phyloP scores from a whole-genome alignment of 2,329 filamentous ascomycete species.

The Calycina marina region DNA sequence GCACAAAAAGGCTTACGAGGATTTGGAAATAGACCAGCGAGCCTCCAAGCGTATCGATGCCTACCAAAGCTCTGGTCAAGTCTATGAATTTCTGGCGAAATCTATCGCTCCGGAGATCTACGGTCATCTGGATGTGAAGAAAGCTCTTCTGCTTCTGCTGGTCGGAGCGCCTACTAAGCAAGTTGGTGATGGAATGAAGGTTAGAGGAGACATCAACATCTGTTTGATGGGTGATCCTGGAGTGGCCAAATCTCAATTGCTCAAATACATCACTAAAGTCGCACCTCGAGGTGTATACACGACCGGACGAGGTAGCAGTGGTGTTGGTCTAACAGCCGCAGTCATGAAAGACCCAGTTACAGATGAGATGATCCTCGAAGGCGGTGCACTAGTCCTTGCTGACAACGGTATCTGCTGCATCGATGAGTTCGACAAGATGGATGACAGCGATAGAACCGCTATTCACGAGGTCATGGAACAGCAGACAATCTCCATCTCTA shows the following conservation, averaged over 20 bases:
- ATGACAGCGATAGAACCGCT: constrained; percentile 91
- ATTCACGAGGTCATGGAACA: constrained; percentile 99
- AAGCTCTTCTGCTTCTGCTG: constrained; percentile 84
- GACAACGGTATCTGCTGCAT: constrained; percentile 97
- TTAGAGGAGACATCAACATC: constrained; percentile 96
- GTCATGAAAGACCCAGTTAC: constrained; percentile 71
- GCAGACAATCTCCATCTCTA: constrained; percentile 97
- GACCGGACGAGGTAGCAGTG: constrained; percentile 67
- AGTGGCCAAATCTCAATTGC: constrained; percentile 95
- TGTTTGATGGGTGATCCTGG: constrained; percentile 98
- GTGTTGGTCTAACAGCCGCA: constrained; percentile 68
- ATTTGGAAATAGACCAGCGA: constrained; percentile 69
- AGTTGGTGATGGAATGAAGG: constrained; percentile 96
- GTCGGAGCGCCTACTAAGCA: constrained; percentile 94
- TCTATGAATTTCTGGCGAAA: constrained; percentile 90
- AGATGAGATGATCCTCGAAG: constrained; percentile 66
- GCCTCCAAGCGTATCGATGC: constrained; percentile 75
- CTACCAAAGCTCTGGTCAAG: constrained; percentile 70
- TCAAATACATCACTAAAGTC: constrained; percentile 98
- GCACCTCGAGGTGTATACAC: constrained; percentile 79
- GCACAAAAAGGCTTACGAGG: constrained; percentile 96
- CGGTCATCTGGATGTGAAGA: constrained; percentile 94
- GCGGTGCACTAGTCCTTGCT: constrained; percentile 65
- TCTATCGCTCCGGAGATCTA: constrained; percentile 97
- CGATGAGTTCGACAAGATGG: constrained; percentile 99